A percentile compares a stretch with the other conserved stretches of the same genome.
Conservation (phyloP, 768 basidiomycete species). For the Termitomyces sp. region DNA sequence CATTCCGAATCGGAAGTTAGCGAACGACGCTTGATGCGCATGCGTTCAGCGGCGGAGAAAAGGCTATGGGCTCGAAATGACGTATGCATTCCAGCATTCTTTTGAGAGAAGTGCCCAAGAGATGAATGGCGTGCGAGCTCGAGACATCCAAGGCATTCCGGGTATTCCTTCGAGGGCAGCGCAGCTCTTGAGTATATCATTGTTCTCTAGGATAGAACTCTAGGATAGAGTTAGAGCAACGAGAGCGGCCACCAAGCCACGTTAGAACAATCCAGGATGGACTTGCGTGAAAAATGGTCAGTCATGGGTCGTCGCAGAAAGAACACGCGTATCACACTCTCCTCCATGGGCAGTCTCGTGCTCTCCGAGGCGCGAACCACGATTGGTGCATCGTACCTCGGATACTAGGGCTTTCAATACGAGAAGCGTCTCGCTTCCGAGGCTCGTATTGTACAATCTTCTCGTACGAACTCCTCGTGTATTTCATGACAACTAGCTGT, state of each 20-base stretch:
- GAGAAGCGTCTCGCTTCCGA: slow-evolving; percentile 23
- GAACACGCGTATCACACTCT: slow-evolving; percentile 14
- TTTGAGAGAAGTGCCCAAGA: no score
- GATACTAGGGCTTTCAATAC: slow-evolving; percentile 37
- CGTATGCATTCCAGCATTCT: no score
- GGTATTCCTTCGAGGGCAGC: no score
- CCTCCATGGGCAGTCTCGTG: slow-evolving; percentile 17
- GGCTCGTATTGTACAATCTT: slow-evolving; percentile 25
- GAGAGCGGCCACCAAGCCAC: no score
- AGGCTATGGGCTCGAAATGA: not conserved
- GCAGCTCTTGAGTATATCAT: no score
- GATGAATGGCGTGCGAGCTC: no score
- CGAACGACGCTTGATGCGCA: slow-evolving; percentile 52
- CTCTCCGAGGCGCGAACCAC: slow-evolving; percentile 16
- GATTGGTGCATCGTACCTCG: slow-evolving; percentile 35
- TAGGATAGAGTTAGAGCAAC: no score
- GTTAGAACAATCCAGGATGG: no score
- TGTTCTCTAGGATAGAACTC: no score
- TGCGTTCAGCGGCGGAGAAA: slow-evolving; percentile 19
- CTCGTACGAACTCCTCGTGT: not conserved
- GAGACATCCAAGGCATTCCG: no score
- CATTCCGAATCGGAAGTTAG: slow-evolving; percentile 55
- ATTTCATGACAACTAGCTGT: slow-evolving; percentile 24
- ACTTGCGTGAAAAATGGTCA: no score
- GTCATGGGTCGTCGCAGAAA: no score